Evolutionary conservation across 2,329 filamentous ascomycete genomes (phyloP), one percentile per base, ranked within the genome.

Genomic region (Scytalidium sp.): DNA sequence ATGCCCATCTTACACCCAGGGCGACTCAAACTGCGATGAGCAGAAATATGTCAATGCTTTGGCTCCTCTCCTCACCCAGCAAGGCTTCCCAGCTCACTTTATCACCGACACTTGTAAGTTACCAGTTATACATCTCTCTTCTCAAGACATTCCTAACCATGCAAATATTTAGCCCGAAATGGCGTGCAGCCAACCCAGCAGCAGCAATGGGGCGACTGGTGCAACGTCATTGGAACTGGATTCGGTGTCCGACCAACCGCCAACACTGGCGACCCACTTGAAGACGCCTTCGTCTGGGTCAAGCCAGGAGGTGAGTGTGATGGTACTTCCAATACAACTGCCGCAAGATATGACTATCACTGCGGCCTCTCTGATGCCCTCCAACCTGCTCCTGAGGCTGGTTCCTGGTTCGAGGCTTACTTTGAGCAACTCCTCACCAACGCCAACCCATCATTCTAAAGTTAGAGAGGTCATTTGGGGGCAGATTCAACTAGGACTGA

Each of bases 231-330:
- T 43, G 79, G 76, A 25, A 79, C 82, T 50, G 84, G 84, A 7
- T 87, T 86, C 53, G 85, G 84, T 52, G 67, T 68, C n/a, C 76
- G 81, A n/a, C 83, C 83, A 2, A 79, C 78, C 3, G 73, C 81
- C n/a, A 71, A 80, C 61, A 87, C 84, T 8, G 80, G 79, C 13
- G 75, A 82, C 54, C 62, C 67, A 2, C 70, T 84, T 17, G 72
- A 78, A 27, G 85, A 88, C 64, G 82, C 84, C 39, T 84, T 87
- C 56, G 84, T 87, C 50, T 87, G 84, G 84, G 71, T 87, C 58
- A 88, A 87, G 75, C 84, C 84, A 3, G 84, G 84, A 55, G 76
- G 76, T 53, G 76, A 79, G 63, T 61, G 60, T 49, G 66, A 69
- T 51, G 67, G 67, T 55, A 70, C 67, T 21, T 73, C 69, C 2